These are phyloP conservation scores for Kokia cookei DNA, from an alignment of 441 rosid species.

Conservation along the genomic window DNA sequence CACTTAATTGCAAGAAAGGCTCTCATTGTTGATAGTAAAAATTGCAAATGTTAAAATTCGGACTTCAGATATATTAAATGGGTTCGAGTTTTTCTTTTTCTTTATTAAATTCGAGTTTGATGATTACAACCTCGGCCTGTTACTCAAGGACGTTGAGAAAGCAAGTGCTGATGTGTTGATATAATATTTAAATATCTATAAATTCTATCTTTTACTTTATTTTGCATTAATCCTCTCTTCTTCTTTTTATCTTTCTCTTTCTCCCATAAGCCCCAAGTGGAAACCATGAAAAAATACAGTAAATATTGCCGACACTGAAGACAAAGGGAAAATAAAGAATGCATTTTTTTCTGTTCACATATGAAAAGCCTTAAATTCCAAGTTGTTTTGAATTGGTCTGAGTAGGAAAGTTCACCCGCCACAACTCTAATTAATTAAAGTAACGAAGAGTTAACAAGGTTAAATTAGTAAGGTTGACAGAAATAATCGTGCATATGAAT, in stretches of 20 bases:
- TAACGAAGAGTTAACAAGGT: too few relatives aligned
- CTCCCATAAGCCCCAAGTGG: neutral
- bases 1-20: conserved; percentile 50
- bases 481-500: too few relatives aligned
- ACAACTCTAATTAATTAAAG: neutral
- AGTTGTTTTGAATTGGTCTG: neutral
- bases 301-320: neutral
- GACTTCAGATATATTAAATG: neutral
- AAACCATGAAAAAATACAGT: neutral
- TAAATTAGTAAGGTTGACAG: too few relatives aligned
- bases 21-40: conserved; percentile 44
- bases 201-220: neutral
- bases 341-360: neutral
- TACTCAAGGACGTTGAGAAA: conserved; percentile 25
- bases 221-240: neutral
- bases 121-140: conserved; percentile 57
- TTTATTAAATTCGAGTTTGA: neutral
- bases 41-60: neutral
- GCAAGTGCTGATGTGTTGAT: conserved; percentile 48
- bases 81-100: neutral
- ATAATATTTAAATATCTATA: conserved; percentile 5
- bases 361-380: neutral
- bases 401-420: conserved; percentile 5
- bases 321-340: neutral
- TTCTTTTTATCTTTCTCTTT: neutral